Base-by-base conservation (phyloP, 805 yeast species). In the Monosporozyma aerobia region DNA sequence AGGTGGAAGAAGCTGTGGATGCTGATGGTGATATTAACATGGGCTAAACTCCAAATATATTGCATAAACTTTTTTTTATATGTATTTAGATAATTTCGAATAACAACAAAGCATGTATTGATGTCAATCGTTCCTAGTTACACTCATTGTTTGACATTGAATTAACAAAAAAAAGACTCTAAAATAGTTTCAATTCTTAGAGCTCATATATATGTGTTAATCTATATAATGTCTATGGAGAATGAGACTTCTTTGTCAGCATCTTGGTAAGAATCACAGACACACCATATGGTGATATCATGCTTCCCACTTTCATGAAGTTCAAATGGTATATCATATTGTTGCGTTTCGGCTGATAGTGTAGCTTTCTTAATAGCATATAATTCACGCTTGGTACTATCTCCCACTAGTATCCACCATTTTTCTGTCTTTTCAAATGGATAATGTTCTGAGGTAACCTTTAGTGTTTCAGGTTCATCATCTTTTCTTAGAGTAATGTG, bases 341-440 rank as follows among this genome's bases (percentile, higher is more conserved):
- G 62, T 62, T 83, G 87, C 1, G 67, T 64, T 55, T 82, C 82
- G 55, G 77, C 74, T 9, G 72, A 63, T 2, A 87, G 69, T 0
- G 77, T 65, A 0, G 85, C 73, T 63, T 83, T 85, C 63, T 84
- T 85, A 55, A 89, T 82, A 0, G 89, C 90, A 58, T 81, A 83
- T 35, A 92, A 67, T 60, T 83, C 85, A 53, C 76, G 80, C 0
- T 76, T 72, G 1, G 69, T 63, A 1, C 77, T 61, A 56, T 86
- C 86, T 5, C 98, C 97, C 41, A 90, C 68, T 6, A 92, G 84
- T 22, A 92, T 64, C 96, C 97, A 90, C 98, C 97, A 80, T 54
- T 74, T 77, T 50, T 68, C 69, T 7, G 72, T 64, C 68, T 85
- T 88, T 2, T 71, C 63, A 48, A 63, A 69, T 4, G 95, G 90